Evolutionary conservation across 2,329 filamentous ascomycete genomes (phyloP).

Genomic region (Penicillium sp.): DNA sequence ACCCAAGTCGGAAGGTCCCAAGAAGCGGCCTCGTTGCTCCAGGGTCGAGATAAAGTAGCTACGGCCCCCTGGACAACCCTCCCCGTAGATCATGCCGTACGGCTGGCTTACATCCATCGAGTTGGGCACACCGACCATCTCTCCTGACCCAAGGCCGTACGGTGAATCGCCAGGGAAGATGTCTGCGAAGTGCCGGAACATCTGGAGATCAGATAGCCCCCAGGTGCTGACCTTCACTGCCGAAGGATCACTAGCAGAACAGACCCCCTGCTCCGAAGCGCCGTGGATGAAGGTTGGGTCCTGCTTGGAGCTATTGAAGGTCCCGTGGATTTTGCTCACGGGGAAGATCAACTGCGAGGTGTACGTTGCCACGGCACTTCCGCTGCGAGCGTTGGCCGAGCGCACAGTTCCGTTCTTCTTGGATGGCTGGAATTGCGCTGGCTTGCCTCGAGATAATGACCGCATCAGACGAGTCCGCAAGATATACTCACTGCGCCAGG

Average conservation of each 20-base stretch:
- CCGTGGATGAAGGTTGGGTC: conserved; percentile 78
- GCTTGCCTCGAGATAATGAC: conserved; percentile 76
- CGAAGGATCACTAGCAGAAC: conserved; percentile 75
- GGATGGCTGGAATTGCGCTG: conserved; percentile 51
- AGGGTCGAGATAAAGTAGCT: conserved; percentile 70
- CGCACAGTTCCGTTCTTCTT: conserved; percentile 52
- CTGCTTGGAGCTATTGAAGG: conserved; percentile 68
- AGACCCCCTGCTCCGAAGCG: conserved; percentile 69
- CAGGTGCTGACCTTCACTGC: conserved; percentile 71
- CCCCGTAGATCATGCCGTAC: conserved; percentile 77
- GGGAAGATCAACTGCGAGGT: conserved; percentile 76
- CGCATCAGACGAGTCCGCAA: conserved; percentile 77
- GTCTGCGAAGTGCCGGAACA: conserved; percentile 73
- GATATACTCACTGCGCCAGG: conserved; percentile 95
- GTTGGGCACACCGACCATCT: conserved; percentile 71
- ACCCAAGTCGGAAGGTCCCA: conserved; percentile 58
- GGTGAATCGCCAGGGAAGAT: conserved; percentile 66
- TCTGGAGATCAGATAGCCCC: conserved; percentile 71
- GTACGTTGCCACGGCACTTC: conserved; percentile 74
- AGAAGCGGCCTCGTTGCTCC: conserved; percentile 71
- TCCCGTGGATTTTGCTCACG: conserved; percentile 73
- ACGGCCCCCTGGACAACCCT: conserved; percentile 78
- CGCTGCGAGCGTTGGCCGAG: conserved; percentile 57
- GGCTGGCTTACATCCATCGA: conserved; percentile 85
- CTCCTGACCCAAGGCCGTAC: conserved; percentile 74